phyloP scores from a whole-genome alignment of 345 rosid genomes.

The Rubroshorea leprosula region DNA sequence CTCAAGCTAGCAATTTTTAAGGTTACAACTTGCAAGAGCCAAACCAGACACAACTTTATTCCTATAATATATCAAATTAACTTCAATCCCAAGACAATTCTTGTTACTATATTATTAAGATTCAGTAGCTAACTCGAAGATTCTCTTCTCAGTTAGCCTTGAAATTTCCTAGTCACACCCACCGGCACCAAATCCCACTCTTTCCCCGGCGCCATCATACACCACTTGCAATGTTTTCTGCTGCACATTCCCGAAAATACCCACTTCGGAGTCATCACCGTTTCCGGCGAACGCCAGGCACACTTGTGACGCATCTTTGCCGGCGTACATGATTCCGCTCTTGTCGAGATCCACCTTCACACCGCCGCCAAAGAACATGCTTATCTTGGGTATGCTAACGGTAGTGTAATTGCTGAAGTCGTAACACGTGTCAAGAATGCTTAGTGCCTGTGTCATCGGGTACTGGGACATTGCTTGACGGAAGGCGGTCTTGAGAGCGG shows the following conservation, averaged over 20 bases:
- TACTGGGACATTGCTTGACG: slow-evolving; percentile 46
- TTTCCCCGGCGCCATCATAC: slow-evolving; percentile 53
- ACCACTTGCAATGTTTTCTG: slow-evolving; percentile 67
- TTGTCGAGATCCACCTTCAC: slow-evolving; percentile 37
- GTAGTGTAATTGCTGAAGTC: slow-evolving; percentile 38
- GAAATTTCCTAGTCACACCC: no score
- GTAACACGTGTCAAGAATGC: slow-evolving; percentile 79
- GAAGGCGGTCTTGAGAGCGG: slow-evolving; percentile 42
- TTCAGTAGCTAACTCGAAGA: no score
- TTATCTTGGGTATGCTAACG: slow-evolving; percentile 40
- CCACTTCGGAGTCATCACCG: slow-evolving; percentile 36
- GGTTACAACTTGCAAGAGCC: no score
- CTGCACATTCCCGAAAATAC: slow-evolving; percentile 69
- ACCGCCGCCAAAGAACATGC: slow-evolving; percentile 42
- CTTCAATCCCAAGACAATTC: no score
- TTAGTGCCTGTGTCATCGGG: slow-evolving; percentile 43
- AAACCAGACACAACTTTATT: no score
- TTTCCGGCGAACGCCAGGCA: slow-evolving; percentile 82
- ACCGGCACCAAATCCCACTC: slow-evolving; percentile 57
- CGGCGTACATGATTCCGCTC: slow-evolving; percentile 42
- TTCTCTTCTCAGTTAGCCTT: slow-evolving; percentile 20
- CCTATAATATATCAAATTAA: no score
- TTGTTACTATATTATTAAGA: no score
- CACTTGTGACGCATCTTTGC: slow-evolving; percentile 41
- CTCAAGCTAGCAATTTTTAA: no score